Evolutionary conservation across 176 grass and related monocot genomes (phyloP), one percentile per base, ranked within the genome.

Genomic region (Avena atlantica): DNA sequence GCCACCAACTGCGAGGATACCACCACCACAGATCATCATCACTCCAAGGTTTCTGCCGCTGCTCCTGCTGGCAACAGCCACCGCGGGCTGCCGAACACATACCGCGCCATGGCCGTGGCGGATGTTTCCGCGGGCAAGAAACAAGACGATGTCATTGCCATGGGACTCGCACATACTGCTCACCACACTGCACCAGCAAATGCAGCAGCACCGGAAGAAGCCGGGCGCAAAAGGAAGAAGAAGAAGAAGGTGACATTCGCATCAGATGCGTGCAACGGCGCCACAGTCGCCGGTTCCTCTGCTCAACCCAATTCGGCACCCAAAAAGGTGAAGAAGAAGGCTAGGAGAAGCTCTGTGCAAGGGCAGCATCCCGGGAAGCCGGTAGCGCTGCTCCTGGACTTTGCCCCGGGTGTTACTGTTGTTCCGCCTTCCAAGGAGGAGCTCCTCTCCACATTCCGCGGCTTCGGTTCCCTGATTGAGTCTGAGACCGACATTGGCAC

Each of bases 371-470:
- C 56, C 11, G 23, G 52, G 3, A 92, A 92, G 42, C 93, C 90
- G 12, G 93, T 71, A 5, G 90, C 87, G 1, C 71, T 94, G 42
- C 48, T 86, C 29, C 52, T 90, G 31, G 81, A 92, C 9, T 92
- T 94, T 14, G 55, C 76, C 42, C 25, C 50, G 40, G 84, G 49
- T 20, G 25, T 20, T 20, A 14, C 64, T 9, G 12, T n/a, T 1
- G 23, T 11, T n/a, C 80, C 84, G 74, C 94, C 94, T 66, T 91
- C 89, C 42, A 96, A 29, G 73, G 94, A 91, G n/a, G 81, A 88
- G 0, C 81, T 93, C 16, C 5, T 93, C 61, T 81, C 94, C 74
- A 84, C 78, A 55, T 88, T 93, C 59, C 47, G 91, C 21, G 83
- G 44, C 23, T 93, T 86, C 20, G 94, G 94, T 21, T 8, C 19